Evolutionary conservation across 805 yeast species (phyloP).

Genomic region (Lachancea sp.): DNA sequence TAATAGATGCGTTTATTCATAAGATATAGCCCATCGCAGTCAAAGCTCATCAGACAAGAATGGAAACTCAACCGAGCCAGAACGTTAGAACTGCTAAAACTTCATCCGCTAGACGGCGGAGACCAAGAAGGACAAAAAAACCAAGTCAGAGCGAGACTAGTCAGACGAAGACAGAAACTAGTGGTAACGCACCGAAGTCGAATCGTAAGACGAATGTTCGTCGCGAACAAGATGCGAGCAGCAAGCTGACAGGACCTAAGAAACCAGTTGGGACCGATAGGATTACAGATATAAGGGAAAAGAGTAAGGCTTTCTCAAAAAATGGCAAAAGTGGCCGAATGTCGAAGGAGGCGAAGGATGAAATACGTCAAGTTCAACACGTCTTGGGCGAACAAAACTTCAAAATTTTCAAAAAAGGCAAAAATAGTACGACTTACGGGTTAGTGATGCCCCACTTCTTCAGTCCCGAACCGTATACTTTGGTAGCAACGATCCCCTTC

Average conservation of each 20-base stretch:
- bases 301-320: not conserved
- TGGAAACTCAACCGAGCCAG: not conserved
- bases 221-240: not conserved
- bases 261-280: not conserved
- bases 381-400: conserved; percentile 14
- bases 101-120: not conserved
- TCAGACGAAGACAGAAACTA: not conserved
- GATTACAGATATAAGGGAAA: not conserved
- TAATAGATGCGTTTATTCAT: no score
- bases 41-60: no score
- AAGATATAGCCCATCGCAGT: no score
- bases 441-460: conserved; percentile 6
- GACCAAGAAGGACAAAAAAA: not conserved
- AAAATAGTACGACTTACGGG: conserved; percentile 21
- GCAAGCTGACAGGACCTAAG: not conserved
- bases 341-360: conserved; percentile 9
- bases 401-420: conserved; percentile 20
- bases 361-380: conserved; percentile 18
- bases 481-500: conserved; percentile 18
- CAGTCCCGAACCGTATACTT: conserved; percentile 9
- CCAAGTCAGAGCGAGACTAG: not conserved
- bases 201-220: not conserved
- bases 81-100: not conserved
- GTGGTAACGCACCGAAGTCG: not conserved
- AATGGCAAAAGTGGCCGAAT: not conserved